Conservation (phyloP, 1,139 yeast species). For the Pichia sp. region DNA sequence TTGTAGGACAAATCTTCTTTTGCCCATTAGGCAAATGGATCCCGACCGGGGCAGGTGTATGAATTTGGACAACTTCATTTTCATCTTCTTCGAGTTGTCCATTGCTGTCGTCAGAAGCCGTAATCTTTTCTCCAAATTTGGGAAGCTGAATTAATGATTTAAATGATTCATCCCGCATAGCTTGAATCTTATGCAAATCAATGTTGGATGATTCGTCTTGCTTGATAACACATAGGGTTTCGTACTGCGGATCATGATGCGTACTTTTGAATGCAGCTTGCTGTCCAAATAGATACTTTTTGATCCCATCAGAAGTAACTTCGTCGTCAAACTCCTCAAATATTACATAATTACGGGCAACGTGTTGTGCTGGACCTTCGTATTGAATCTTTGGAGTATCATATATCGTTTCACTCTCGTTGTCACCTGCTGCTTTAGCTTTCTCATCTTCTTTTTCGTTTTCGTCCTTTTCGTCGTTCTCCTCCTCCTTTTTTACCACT, state of each 20-base stretch:
- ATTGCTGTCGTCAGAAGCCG: constrained; percentile 32
- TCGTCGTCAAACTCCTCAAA: constrained; percentile 43
- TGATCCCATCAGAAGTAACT: constrained; percentile 36
- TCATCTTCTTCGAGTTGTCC: constrained; percentile 35
- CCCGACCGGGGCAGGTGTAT: constrained; percentile 71
- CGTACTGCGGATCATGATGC: constrained; percentile 50
- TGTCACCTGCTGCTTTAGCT: constrained; percentile 5
- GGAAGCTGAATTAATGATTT: constrained; percentile 57
- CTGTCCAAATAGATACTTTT: constrained; percentile 53
- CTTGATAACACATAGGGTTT: constrained; percentile 50
- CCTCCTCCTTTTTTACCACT: constrained; percentile 5
- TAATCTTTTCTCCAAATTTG: constrained; percentile 55
- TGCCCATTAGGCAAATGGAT: constrained; percentile 66
- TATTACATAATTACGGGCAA: constrained; percentile 47
- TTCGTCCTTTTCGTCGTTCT: neutral
- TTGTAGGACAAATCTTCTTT: constrained; percentile 67
- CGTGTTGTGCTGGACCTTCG: constrained; percentile 64
- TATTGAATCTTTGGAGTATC: constrained; percentile 30
- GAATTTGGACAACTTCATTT: constrained; percentile 44
- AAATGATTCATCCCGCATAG: constrained; percentile 38
- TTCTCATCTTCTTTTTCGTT: constrained; percentile 12
- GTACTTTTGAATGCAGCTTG: constrained; percentile 52
- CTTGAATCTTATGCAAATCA: constrained; percentile 24
- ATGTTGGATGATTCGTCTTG: constrained; percentile 34
- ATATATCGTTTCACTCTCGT: constrained; percentile 4